Evolutionary conservation across 805 yeast genomes (phyloP).

Genomic region (Suhomyces pyralidae): DNA sequence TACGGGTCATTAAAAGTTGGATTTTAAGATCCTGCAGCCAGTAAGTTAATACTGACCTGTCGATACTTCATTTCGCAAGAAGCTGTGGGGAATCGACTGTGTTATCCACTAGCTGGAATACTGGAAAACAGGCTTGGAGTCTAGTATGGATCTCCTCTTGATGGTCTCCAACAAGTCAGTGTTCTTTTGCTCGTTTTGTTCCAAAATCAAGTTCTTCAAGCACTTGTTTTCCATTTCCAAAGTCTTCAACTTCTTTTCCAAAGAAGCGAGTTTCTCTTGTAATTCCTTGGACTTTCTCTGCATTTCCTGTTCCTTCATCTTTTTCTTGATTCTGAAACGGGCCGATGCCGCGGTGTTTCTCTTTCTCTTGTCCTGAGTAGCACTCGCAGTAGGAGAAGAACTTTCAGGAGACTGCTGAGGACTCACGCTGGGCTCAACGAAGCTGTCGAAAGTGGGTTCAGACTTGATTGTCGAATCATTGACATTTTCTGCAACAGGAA

Average conservation of each 20-base stretch:
- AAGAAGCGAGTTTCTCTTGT: conserved; percentile 58
- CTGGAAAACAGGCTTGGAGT: conserved; percentile 22
- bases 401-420: not conserved
- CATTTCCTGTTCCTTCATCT: conserved; percentile 87
- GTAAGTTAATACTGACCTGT: not conserved
- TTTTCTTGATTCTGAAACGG: conserved; percentile 87
- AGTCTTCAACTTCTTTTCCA: conserved; percentile 75
- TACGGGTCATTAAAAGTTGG: conserved; percentile 37
- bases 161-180: conserved; percentile 26
- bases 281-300: conserved; percentile 73
- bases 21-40: conserved; percentile 19
- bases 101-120: conserved; percentile 33
- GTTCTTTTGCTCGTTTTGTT: conserved; percentile 52
- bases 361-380: conserved; percentile 70
- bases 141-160: conserved; percentile 24
- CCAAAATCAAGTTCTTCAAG: conserved; percentile 77
- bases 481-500: not conserved
- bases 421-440: not conserved
- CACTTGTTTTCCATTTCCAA: conserved; percentile 91
- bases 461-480: not conserved
- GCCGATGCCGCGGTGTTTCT: conserved; percentile 95
- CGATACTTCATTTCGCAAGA: no score
- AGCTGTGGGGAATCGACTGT: no score
- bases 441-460: conserved; percentile 7
- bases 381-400: conserved; percentile 6